Base-by-base conservation (phyloP, 2,329 filamentous ascomycete genomes). In the Calonectria hongkongensis region DNA sequence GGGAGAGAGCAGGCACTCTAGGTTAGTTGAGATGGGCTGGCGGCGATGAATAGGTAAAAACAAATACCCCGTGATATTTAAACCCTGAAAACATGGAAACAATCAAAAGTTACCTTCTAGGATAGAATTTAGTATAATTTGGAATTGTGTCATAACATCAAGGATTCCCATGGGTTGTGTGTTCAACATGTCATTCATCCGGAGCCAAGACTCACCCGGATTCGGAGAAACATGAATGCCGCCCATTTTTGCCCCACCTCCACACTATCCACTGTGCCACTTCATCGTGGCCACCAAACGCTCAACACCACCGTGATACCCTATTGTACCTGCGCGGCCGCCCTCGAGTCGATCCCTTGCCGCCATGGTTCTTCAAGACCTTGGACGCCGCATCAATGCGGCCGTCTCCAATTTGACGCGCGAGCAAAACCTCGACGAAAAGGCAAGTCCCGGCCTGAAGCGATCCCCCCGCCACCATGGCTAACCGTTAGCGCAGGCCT, bases 341-440 rank as follows among this genome's bases (percentile, higher is more conserved):
- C 48, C 47, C 63, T 66, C 71, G 62, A 75, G 76, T 75, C 77
- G 77, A 75, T 67, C 73, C 67, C 66, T 73, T 47, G 68, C 70
- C 72, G 74, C 81, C 83, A 99, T 99, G 97, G 97, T 99, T 90
- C 94, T 99, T 83, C 96, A 98, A 92, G 97, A 99, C 91, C 92
- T 99, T 73, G 97, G 97, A 80, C 95, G 96, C 89, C 97, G 97
- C 87, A 98, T 99, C 86, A 98, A 98, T 87, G 92, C 95, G 89
- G 97, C 97, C 81, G 94, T 99, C 87, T 94, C 93, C 75, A 96
- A 98, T 87, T 90, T 98, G 81, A 98, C 96, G 73, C 91, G 96
- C 81, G 95, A 97, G 71, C 94, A 92, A 77, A 98, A 98, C 82
- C 92, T 98, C 79, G 96, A 98, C 83, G 97, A 99, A 87, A 98